phyloP scores from a whole-genome alignment of 1,139 yeast genomes.

The Kazachstania sp. region DNA sequence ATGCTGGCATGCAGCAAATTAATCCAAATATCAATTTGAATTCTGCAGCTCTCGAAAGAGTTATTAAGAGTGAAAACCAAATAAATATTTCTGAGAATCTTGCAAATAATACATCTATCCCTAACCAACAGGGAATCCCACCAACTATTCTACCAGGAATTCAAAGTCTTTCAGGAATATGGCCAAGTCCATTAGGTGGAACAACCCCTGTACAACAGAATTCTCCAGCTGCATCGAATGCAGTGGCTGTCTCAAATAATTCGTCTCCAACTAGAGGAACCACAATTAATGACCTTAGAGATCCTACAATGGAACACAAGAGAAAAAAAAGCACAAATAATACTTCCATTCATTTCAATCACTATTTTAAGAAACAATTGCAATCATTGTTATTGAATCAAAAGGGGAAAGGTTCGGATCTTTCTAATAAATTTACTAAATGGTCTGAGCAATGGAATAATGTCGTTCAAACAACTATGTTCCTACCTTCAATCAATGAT shows the following conservation, averaged over 20 bases:
- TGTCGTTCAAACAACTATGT: constrained; percentile 17
- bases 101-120: neutral
- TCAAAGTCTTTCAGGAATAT: neutral
- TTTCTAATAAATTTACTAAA: constrained; percentile 15
- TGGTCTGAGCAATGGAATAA: constrained; percentile 24
- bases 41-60: too few species aligned
- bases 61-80: too few species aligned
- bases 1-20: too few species aligned
- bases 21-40: too few species aligned
- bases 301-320: neutral
- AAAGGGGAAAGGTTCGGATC: constrained; percentile 20
- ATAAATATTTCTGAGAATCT: too few species aligned
- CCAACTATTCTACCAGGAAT: neutral
- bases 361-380: constrained; percentile 19
- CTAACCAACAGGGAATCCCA: neutral
- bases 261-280: neutral
- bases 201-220: neutral
- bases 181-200: neutral
- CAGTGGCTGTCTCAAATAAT: neutral
- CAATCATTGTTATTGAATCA: constrained; percentile 21
- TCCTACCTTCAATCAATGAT: constrained; percentile 32
- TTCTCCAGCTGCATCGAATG: neutral
- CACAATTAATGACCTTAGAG: neutral
- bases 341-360: constrained; percentile 13
- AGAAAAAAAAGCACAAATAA: neutral